Conservation (phyloP, 345 rosid species). For the Adansonia digitata region DNA sequence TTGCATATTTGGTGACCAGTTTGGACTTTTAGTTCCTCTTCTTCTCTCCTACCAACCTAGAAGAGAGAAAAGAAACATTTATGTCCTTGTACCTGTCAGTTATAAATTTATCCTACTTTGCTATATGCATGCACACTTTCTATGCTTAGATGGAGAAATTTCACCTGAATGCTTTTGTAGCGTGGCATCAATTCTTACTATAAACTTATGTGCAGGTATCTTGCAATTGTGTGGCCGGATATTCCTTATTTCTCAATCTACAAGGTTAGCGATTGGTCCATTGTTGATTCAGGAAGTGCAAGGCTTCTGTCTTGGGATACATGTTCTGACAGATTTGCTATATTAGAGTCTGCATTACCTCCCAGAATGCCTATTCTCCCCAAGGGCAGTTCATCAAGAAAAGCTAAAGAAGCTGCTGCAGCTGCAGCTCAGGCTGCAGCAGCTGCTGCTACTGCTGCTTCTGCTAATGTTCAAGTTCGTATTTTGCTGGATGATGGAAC, state of each 20-base stretch:
- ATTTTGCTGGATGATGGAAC: conserved; percentile 98
- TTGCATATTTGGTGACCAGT: background rate
- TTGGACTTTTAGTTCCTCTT: background rate
- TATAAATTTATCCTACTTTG: conserved; percentile 8
- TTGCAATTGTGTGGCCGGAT: conserved; percentile 97
- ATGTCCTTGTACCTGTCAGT: background rate
- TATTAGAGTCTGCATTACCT: conserved; percentile 73
- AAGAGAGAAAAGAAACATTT: background rate
- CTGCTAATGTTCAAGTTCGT: conserved; percentile 98
- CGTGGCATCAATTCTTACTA: conserved; percentile 12
- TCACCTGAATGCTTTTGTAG: conserved; percentile 2
- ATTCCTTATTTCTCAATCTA: conserved; percentile 87
- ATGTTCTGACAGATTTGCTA: conserved; percentile 89
- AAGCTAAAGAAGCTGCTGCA: conserved; percentile 95
- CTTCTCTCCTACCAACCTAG: background rate
- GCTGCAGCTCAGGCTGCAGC: conserved; percentile 98
- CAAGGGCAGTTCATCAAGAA: conserved; percentile 85
- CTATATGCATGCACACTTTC: background rate
- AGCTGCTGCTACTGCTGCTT: conserved; percentile 91
- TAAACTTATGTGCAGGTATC: conserved; percentile 63
- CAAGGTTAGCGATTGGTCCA: conserved; percentile 93
- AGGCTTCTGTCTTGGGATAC: conserved; percentile 97
- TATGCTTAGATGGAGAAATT: background rate
- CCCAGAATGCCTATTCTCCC: conserved; percentile 86
- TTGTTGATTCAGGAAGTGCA: conserved; percentile 98